Base-by-base conservation (phyloP, 78 protist species). In the Dictyostelium brefeldianum region DNA sequence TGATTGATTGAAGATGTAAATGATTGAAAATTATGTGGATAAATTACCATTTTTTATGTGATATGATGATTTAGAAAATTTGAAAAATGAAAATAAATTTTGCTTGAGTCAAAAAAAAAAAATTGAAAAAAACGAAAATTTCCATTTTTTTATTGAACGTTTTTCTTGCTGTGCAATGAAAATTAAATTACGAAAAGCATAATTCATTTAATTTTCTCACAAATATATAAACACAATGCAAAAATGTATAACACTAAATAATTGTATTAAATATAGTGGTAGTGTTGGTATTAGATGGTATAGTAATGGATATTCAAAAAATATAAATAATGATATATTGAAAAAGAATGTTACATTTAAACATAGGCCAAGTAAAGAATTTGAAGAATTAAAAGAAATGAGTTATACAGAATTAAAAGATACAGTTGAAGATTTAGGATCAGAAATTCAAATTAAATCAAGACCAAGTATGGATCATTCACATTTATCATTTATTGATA, bases 401-500 rank as follows among this genome's bases (percentile, higher is more conserved):
- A 29, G 47, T 11, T 67, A 67, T 29, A 43, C 43, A 43, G 79
- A 73, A 46, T 46, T 73, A 29, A 47, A 46, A 46, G 56, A 73
- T 0, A 36, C 51, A 46, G 79, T 31, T 20, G 17, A 20, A 15
- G 46, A 73, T 8, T 73, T 31, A 11, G 27, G 31, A 29, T 20
- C 29, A 73, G 50, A 22, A 46, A 9, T 73, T 46, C 20, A 73
- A n/a, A 11, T 15, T 7, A 73, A 36, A 46, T 5, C 51, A 9
- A n/a, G 12, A 46, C 22, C 22, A 46, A 31, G 22, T 0, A 0
- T 11, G 5, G 56, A 51, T 12, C 31, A 46, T 46, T 73, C 79
- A 73, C 31, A 62, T 47, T 36, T 64, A 10, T 51, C 78, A 36
- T 87, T 87, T 15, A 62, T 77, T 10, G 93, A 87, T 64, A 87